Conservation (phyloP, 2,329 filamentous ascomycete genomes). For the Stagonosporopsis cucurbitacearum region DNA sequence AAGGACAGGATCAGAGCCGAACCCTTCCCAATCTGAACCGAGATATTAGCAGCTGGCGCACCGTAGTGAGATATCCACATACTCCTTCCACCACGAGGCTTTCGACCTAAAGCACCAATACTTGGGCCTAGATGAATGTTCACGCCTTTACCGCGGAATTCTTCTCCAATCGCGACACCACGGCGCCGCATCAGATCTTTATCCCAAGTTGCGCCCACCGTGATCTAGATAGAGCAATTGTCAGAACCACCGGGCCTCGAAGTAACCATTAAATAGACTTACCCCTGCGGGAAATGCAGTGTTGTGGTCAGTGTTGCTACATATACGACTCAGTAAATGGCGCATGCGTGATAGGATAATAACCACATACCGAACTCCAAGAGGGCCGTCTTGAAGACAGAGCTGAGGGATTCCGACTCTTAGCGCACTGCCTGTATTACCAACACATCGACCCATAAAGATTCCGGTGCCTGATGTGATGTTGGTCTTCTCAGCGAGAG, state of each 20-base stretch:
- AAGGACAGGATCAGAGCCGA: conserved; percentile 73
- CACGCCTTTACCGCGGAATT: conserved; percentile 75
- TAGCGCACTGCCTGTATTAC: conserved; percentile 74
- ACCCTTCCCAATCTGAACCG: conserved; percentile 68
- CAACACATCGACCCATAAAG: conserved; percentile 74
- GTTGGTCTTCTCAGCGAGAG: conserved; percentile 80
- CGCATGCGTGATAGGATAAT: not conserved
- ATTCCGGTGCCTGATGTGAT: conserved; percentile 74
- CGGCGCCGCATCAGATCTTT: conserved; percentile 74
- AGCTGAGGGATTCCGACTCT: conserved; percentile 75
- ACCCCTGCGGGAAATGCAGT: conserved; percentile 83
- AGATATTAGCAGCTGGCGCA: conserved; percentile 1
- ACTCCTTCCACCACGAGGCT: conserved; percentile 65
- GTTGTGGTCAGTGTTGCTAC: conserved; percentile 69
- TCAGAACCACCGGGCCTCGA: not conserved
- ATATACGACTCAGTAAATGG: not conserved
- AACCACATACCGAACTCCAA: conserved; percentile 64
- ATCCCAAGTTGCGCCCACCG: conserved; percentile 75
- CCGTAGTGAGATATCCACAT: not conserved
- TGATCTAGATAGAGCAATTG: conserved; percentile 40
- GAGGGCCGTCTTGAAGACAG: conserved; percentile 67
- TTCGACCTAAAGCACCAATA: conserved; percentile 74
- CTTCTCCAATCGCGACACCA: conserved; percentile 71
- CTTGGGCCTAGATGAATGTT: conserved; percentile 74
- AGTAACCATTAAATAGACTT: not conserved